Evolutionary conservation across 2,329 filamentous ascomycete genomes (phyloP), one percentile per base, ranked within the genome.

Genomic region (Myriosclerotinia duriaeana): DNA sequence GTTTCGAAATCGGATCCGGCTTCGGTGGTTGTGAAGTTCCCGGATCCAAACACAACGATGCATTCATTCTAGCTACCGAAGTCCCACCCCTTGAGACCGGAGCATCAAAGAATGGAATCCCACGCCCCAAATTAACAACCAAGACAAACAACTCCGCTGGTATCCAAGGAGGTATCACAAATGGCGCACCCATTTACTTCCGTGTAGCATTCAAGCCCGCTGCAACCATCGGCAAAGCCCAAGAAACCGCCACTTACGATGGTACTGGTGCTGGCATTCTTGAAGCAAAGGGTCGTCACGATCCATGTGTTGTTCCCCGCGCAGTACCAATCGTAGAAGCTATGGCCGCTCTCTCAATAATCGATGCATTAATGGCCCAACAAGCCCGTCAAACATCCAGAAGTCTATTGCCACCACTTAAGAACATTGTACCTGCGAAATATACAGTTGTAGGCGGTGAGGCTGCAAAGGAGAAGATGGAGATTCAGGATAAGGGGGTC

Each of bases 91-190:
- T 83, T n/a, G 78, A 80, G 36, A 81, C 79, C 2, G 82, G 81
- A 20, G 79, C 79, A 15, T 75, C 77, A 34, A 76, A 75, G 56
- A 78, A 79, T 30, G 82, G 82, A 40, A 78, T 83, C 20, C 78
- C 80, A 40, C 80, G 81, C 67, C 86, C 90, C 22, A 84, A 83
- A 69, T 84, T 97, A 64, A 89, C 88, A 11, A 97, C 94, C 66
- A 91, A 90, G 81, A 97, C 94, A 36, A 98, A 98, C 82, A 93
- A 97, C 82, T 94, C 90, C 2, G 94, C 94, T 15, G 95, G 94
- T 70, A 92, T 98, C 72, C 94, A 98, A 81, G 95, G 94, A 53
- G 94, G 94, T 63, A 98, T 98, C 79, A 89, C 90, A 61, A 98
- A 98, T 78, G 95, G 94, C 67, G 91, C 92, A 48, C 89, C 89